phyloP scores from a whole-genome alignment of 352 stramenopile genomes.

The Globisporangium okanoganense region DNA sequence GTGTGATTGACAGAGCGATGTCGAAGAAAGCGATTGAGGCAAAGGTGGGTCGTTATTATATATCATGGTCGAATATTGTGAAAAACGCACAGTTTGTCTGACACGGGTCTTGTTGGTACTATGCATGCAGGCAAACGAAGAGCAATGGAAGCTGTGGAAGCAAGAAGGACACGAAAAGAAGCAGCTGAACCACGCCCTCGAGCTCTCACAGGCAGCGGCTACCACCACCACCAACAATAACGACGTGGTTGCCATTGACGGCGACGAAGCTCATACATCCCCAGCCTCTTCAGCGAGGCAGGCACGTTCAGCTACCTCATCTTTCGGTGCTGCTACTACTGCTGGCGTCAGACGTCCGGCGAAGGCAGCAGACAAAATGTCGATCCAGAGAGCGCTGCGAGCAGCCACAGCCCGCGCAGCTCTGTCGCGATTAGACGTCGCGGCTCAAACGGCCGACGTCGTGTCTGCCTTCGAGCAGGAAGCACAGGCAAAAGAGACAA shows the following conservation, averaged over 20 bases:
- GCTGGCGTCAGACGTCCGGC: neutral
- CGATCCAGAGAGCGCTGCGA: conserved; percentile 21
- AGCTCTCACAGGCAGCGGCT: neutral
- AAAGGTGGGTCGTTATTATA: too few species aligned
- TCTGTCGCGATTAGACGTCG: conserved; percentile 46
- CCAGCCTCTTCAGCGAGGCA: neutral
- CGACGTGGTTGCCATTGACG: conserved; percentile 5
- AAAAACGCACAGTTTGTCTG: too few species aligned
- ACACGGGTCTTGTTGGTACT: neutral
- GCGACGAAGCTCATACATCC: neutral
- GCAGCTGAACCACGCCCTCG: conserved; percentile 3
- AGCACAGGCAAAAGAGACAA: neutral
- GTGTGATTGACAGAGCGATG: conserved; percentile 31
- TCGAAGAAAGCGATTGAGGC: conserved; percentile 79
- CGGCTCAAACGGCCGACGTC: conserved; percentile 33
- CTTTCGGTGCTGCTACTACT: neutral
- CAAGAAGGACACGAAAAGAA: conserved; percentile 16
- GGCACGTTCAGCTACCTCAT: neutral
- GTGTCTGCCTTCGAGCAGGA: conserved; percentile 35
- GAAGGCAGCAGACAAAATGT: conserved; percentile 4
- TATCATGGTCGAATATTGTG: too few species aligned
- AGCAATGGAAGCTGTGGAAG: conserved; percentile 69
- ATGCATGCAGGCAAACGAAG: conserved; percentile 66
- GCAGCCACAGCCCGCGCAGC: conserved; percentile 53
- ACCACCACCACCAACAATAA: conserved; percentile 1